These are phyloP conservation scores for Kwoniella pini DNA, from an alignment of 768 basidiomycete genomes.

Conservation along the genomic window DNA sequence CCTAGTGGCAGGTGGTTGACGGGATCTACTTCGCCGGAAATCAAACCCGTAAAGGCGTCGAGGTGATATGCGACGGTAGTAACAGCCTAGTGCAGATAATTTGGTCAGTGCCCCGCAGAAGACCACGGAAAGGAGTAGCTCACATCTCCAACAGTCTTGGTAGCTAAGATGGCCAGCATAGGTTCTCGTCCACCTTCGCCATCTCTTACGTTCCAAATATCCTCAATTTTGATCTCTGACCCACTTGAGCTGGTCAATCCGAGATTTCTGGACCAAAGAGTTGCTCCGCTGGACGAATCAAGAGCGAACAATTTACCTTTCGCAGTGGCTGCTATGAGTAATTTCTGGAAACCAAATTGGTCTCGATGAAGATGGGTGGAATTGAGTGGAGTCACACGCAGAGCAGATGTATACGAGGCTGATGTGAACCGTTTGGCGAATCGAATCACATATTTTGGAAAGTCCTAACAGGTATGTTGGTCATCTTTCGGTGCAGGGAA, in stretches of 20 bases:
- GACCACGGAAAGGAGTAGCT: constrained; percentile 8
- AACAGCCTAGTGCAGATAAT: constrained; percentile 8
- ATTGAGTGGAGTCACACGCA: constrained; percentile 48
- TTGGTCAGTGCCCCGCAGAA: too few relatives aligned
- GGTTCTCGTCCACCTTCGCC: constrained; percentile 35
- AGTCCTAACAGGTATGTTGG: too few relatives aligned
- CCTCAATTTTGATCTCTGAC: constrained; percentile 39
- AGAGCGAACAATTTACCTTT: constrained; percentile 78
- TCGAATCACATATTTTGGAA: constrained; percentile 68
- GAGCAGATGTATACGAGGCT: constrained; percentile 45
- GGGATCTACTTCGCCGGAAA: constrained; percentile 20
- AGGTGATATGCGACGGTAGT: constrained; percentile 50
- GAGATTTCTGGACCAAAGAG: constrained; percentile 77
- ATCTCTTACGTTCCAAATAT: constrained; percentile 45
- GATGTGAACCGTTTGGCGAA: constrained; percentile 69
- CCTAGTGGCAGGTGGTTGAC: constrained; percentile 29
- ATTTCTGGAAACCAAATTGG: constrained; percentile 80
- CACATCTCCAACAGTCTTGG: constrained; percentile 31
- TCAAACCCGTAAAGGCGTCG: constrained; percentile 48
- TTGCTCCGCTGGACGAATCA: constrained; percentile 72
- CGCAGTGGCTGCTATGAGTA: constrained; percentile 71
- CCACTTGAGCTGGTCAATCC: constrained; percentile 67
- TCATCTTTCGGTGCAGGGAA: too few relatives aligned
- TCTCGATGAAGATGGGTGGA: constrained; percentile 63
- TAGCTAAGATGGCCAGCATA: constrained; percentile 39